Base-by-base conservation (phyloP, 331 rosid species). In the Malus hybrid region DNA sequence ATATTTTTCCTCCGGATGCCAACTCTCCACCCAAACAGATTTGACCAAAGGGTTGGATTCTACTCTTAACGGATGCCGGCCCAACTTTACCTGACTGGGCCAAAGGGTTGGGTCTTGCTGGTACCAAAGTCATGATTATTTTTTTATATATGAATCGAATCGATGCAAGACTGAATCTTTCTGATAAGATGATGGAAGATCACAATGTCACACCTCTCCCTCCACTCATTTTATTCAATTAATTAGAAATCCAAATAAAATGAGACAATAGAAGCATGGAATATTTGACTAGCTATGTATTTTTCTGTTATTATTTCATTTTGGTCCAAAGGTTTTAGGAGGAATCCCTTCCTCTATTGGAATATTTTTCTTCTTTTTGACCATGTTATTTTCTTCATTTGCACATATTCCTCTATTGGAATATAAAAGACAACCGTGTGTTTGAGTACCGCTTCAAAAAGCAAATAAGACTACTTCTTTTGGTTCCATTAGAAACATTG, bases 241-340 rank as follows among this genome's bases (percentile, higher is more conserved):
- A 5, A 58, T 39, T 39, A 18, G 56, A 50, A 70, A 84, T 84
- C 82, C 75, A 78, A 78, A 75, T 24, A 60, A 65, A 71, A 55
- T 71, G 46, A 68, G 75, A 76, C 69, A 67, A 56, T 74, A 72
- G 52, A 70, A 57, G 73, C 64, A 67, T 15, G 52, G 67, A 78
- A 83, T 81, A 68, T 83, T 85, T 83, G 83, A 81, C 82, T 76
- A 6, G 7, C 6, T 48, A 16, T 52, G 20, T 16, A 66, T 12
- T 22, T 56, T 5, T 63, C 44, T 18, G 52, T 48, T 76, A 28
- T 24, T 19, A 63, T 39, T 39, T 39, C 46, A 39, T 39, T 64
- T 22, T 10, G 68, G 42, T 70, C 70, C 77, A 64, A 70, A 24
- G 55, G 6, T 15, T 48, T 2, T 39, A 0, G 46, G 46, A 48